Evolutionary conservation across 805 yeast genomes (phyloP).

Genomic region (Jamesozyma spencerorum): DNA sequence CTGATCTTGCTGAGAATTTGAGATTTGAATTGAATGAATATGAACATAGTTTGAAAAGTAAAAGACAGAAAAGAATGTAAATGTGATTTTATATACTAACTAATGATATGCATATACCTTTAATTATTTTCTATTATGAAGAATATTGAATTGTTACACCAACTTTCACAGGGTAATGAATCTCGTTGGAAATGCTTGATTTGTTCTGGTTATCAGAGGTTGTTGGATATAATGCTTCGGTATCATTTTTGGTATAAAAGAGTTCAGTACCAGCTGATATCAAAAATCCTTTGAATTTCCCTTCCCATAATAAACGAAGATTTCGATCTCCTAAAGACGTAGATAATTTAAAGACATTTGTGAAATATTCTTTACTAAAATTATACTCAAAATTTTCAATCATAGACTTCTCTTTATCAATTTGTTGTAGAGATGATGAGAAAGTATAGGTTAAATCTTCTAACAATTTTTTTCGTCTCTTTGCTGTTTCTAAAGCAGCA

Average conservation of each 20-base stretch:
- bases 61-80: constrained; percentile 21
- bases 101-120: not conserved
- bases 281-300: constrained; percentile 69
- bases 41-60: constrained; percentile 38
- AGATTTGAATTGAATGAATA: constrained; percentile 48
- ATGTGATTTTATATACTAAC: not conserved
- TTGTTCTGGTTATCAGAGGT: constrained; percentile 32
- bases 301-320: constrained; percentile 75
- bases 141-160: constrained; percentile 28
- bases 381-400: constrained; percentile 43
- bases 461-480: constrained; percentile 11
- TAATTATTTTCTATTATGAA: constrained; percentile 8
- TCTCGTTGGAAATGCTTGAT: not conserved
- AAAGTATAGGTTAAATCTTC: constrained; percentile 25
- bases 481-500: no score
- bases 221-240: constrained; percentile 18
- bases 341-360: constrained; percentile 65
- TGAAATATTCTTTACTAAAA: constrained; percentile 46
- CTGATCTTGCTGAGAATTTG: constrained; percentile 51
- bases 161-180: constrained; percentile 15
- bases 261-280: constrained; percentile 64
- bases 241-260: constrained; percentile 11
- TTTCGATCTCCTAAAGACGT: constrained; percentile 57
- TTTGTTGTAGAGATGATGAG: constrained; percentile 26
- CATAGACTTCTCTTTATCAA: constrained; percentile 32